A percentile compares a stretch with the other conserved stretches of the same genome.
phyloP scores from a whole-genome alignment of 2,329 filamentous ascomycete species.

The Fonsecaea pedrosoi region DNA sequence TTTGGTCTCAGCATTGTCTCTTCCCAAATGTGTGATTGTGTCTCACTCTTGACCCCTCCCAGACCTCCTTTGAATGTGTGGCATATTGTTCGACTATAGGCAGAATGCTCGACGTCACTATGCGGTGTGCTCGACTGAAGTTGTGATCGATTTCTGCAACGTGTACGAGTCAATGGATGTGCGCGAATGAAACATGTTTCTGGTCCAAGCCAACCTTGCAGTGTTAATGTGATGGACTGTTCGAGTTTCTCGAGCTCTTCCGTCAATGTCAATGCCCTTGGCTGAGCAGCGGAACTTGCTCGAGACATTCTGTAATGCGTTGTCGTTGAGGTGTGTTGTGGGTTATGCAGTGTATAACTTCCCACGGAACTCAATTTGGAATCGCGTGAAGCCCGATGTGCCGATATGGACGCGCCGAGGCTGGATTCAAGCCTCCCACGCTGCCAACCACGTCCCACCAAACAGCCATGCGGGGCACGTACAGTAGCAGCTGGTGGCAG shows the following conservation, averaged over 20 bases:
- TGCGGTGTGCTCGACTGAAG: slow-evolving; percentile 94
- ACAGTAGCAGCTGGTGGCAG: no score
- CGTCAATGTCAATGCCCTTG: slow-evolving; percentile 74
- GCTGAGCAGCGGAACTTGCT: slow-evolving; percentile 26
- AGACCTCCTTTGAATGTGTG: slow-evolving; percentile 89
- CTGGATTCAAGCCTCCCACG: neutral
- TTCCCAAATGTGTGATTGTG: neutral
- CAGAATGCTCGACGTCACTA: slow-evolving; percentile 91
- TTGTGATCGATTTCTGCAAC: slow-evolving; percentile 92
- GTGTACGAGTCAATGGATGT: neutral
- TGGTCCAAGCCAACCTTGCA: slow-evolving; percentile 71
- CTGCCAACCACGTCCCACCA: slow-evolving; percentile 1
- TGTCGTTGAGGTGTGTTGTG: neutral
- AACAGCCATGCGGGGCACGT: neutral
- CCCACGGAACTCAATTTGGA: neutral
- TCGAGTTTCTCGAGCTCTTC: slow-evolving; percentile 96
- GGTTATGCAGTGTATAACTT: neutral
- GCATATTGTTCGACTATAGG: slow-evolving; percentile 95
- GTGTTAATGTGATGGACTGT: slow-evolving; percentile 92
- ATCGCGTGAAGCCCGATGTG: neutral
- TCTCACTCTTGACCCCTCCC: slow-evolving; percentile 89
- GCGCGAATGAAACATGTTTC: slow-evolving; percentile 23
- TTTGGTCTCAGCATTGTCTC: slow-evolving; percentile 9
- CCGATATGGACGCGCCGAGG: neutral
- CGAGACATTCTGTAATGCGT: slow-evolving; percentile 32